A percentile compares a stretch with the other conserved stretches of the same genome.
These are phyloP conservation scores for Massariosphaeria phaeospora DNA, from an alignment of 495 filamentous ascomycete species.

Conservation along the genomic window DNA sequence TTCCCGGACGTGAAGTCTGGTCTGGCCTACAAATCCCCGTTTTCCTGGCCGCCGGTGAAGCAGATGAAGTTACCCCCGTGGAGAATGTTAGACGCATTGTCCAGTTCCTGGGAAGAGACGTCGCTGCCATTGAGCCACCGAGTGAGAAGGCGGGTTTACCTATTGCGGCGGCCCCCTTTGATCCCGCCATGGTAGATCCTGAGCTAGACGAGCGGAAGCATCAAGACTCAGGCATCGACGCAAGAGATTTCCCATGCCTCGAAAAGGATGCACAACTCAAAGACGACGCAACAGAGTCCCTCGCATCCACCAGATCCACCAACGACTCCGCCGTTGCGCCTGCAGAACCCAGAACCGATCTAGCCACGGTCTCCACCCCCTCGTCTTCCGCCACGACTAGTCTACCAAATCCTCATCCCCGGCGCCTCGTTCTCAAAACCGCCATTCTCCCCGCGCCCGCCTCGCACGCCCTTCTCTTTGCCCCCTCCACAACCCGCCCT, in stretches of 20 bases:
- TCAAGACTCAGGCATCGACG: conserved; percentile 26
- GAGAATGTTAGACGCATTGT: conserved; percentile 67
- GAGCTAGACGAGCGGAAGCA: conserved; percentile 15
- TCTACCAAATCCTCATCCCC: conserved; percentile 8
- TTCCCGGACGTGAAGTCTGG: conserved; percentile 71
- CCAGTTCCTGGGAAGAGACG: conserved; percentile 48
- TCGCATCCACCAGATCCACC: background rate
- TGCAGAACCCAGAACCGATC: background rate
- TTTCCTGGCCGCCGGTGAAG: conserved; percentile 70
- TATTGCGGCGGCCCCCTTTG: conserved; percentile 41
- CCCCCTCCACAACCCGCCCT: conserved; percentile 66
- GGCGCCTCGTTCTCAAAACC: conserved; percentile 21
- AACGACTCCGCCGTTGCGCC: conserved; percentile 2
- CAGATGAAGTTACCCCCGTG: conserved; percentile 68
- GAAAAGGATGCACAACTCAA: conserved; percentile 37
- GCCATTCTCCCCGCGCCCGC: conserved; percentile 70
- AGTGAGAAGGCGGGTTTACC: conserved; percentile 45
- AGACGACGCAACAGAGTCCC: conserved; percentile 29
- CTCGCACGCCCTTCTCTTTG: conserved; percentile 79
- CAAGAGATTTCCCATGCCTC: conserved; percentile 35
- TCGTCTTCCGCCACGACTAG: background rate
- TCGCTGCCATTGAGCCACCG: conserved; percentile 33
- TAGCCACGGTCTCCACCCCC: background rate
- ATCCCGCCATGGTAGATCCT: conserved; percentile 31
- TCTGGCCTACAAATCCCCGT: conserved; percentile 65